These are phyloP conservation scores for Quercus rubra DNA, from an alignment of 306 rosid genomes.

Conservation along the genomic window DNA sequence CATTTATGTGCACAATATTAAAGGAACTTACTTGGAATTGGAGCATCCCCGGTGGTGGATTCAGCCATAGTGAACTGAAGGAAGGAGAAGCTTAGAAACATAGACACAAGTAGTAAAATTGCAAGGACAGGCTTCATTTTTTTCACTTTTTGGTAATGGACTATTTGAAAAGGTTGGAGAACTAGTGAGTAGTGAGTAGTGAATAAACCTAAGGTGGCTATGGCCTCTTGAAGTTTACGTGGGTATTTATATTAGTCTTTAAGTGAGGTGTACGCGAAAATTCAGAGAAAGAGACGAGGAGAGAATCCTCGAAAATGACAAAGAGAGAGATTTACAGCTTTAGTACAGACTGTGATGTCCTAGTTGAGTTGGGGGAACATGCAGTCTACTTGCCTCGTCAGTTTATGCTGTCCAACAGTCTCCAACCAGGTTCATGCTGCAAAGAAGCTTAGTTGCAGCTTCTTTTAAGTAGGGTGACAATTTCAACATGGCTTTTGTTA, in stretches of 20 bases:
- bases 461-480: background rate
- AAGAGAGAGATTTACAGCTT: background rate
- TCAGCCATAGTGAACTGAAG: conserved; percentile 8
- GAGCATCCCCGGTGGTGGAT: background rate
- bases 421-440: background rate
- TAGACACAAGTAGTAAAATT: conserved; percentile 4
- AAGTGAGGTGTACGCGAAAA: background rate
- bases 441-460: background rate
- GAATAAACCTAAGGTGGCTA: background rate
- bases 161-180: background rate
- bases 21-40: conserved; percentile 5
- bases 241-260: background rate
- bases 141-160: background rate
- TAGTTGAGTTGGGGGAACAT: background rate
- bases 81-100: conserved; percentile 14
- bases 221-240: background rate
- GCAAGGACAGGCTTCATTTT: conserved; percentile 1
- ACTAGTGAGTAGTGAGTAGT: background rate
- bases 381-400: background rate
- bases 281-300: background rate
- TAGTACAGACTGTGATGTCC: background rate
- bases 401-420: background rate
- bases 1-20: background rate
- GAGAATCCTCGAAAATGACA: background rate
- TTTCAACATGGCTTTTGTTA: background rate